Evolutionary conservation across 2,329 filamentous ascomycete genomes (phyloP).

Genomic region (Penicillium crustosum): DNA sequence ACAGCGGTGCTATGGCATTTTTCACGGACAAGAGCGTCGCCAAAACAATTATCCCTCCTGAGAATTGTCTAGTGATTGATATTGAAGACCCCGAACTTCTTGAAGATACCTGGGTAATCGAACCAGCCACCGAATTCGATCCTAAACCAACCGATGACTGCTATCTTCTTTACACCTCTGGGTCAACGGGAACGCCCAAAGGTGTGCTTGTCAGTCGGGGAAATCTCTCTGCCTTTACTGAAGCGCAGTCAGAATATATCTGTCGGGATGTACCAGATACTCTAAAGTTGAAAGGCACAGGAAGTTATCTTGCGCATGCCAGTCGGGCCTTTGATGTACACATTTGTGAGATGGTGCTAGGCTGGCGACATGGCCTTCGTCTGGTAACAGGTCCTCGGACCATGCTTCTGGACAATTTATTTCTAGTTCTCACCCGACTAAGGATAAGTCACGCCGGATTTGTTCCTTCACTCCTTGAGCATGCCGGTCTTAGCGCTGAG

Average conservation of each 20-base stretch:
- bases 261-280: conserved; percentile 15
- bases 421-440: conserved; percentile 1
- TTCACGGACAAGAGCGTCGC: conserved; percentile 2
- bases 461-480: conserved; percentile 14
- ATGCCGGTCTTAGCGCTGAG: conserved; percentile 10
- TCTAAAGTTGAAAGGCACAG: conserved; percentile 4
- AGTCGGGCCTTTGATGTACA: conserved; percentile 20
- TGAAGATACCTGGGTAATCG: too few species aligned
- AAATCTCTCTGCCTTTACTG: conserved; percentile 12
- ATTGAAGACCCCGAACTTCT: not conserved
- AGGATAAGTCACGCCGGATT: conserved; percentile 13
- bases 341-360: conserved; percentile 17
- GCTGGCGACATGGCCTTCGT: conserved; percentile 17
- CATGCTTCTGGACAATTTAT: conserved; percentile 17
- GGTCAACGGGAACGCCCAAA: conserved; percentile 16
- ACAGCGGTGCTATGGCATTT: conserved; percentile 3
- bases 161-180: conserved; percentile 16
- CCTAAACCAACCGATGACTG: not conserved
- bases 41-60: not conserved
- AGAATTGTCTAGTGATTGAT: conserved; percentile 1
- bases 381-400: conserved; percentile 11
- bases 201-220: conserved; percentile 14
- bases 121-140: not conserved
- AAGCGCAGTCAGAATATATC: conserved; percentile 12
- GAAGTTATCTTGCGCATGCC: conserved; percentile 17